Base-by-base conservation (phyloP, 2,329 filamentous ascomycete species). In the Aspergillus vadensis region DNA sequence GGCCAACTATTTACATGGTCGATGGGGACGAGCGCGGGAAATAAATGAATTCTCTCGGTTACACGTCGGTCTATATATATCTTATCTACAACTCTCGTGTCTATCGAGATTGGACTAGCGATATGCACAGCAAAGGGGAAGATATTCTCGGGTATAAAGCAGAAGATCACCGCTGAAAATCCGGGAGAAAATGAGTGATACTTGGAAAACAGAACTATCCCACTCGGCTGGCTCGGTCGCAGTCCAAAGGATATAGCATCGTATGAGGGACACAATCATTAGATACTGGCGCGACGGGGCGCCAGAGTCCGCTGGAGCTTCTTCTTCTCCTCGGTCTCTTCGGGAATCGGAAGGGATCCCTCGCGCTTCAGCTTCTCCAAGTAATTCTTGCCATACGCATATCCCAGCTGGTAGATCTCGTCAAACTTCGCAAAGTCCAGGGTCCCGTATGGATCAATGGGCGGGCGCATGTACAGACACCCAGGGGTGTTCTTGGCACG, bases 351-450 rank as follows among this genome's bases (percentile, higher is more conserved):
- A 65, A 99, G 78, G 41, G 89, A 84, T 0, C 94, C 94, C 69
- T 96, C 84, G 41, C 91, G 90, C 72, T 88, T 88, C 74, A 98
- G 80, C 67, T 88, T 84, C 56, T 86, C 86, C 65, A 99, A 76
- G 73, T 89, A 97, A 57, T 91, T 86, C 74, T 90, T 89, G 4
- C 92, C 95, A 72, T 88, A 99, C 57, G 85, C 83, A 77, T 97
- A 96, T 1, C 95, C 96, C 10, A 97, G 84, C 67, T 90, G 84
- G 71, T 96, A 97, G 57, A 99, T 94, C 82, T 99, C 96, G 70
- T 98, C 94, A 76, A 99, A 99, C 76, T 96, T 97, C 63, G 88
- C 91, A 80, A 99, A 99, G 60, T 99, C 95, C 30, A 99, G 81
- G 1, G 95, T 99, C 4, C 93, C 95, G 69, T 97, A 99, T 1